Evolutionary conservation across 768 basidiomycete genomes (phyloP).

Genomic region (Hygrocybe coccinea): DNA sequence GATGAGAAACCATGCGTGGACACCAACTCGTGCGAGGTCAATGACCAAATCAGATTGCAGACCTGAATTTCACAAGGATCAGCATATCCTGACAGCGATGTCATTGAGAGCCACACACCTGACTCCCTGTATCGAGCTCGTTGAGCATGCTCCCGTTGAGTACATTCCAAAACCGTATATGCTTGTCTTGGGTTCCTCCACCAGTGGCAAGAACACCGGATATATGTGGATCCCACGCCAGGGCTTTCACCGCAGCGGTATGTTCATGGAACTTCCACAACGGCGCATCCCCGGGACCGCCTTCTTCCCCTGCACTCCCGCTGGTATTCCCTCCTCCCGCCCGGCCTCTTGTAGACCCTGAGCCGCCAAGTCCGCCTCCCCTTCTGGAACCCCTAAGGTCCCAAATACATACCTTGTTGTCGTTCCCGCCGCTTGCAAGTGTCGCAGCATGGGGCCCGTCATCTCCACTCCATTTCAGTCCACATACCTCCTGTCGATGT

Average conservation of each 20-base stretch:
- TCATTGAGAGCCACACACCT: conserved; percentile 48
- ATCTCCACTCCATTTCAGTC: conserved; percentile 81
- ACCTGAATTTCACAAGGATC: conserved; percentile 52
- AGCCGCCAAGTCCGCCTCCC: conserved; percentile 25
- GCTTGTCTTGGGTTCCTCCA: conserved; percentile 98
- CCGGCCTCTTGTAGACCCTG: conserved; percentile 22
- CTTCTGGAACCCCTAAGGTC: conserved; percentile 69
- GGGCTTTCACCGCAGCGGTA: conserved; percentile 93
- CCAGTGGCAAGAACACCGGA: conserved; percentile 88
- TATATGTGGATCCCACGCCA: conserved; percentile 97
- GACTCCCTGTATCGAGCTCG: conserved; percentile 91
- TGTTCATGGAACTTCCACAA: conserved; percentile 96
- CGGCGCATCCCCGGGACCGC: conserved; percentile 50
- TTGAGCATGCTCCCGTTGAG: conserved; percentile 77
- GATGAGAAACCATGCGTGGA: conserved; percentile 97
- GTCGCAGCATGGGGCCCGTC: conserved; percentile 36
- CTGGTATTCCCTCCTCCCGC: conserved; percentile 20
- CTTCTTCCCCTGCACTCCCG: conserved; percentile 26
- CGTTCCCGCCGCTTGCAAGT: conserved; percentile 93
- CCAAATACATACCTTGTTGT: conserved; percentile 99
- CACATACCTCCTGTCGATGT: conserved; percentile 93
- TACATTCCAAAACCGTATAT: conserved; percentile 97
- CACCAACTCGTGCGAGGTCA: conserved; percentile 93
- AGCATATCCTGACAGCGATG: conserved; percentile 13
- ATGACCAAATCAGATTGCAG: conserved; percentile 95